Conservation (phyloP, 495 filamentous ascomycete genomes). For the Aspergillus cavernicola region DNA sequence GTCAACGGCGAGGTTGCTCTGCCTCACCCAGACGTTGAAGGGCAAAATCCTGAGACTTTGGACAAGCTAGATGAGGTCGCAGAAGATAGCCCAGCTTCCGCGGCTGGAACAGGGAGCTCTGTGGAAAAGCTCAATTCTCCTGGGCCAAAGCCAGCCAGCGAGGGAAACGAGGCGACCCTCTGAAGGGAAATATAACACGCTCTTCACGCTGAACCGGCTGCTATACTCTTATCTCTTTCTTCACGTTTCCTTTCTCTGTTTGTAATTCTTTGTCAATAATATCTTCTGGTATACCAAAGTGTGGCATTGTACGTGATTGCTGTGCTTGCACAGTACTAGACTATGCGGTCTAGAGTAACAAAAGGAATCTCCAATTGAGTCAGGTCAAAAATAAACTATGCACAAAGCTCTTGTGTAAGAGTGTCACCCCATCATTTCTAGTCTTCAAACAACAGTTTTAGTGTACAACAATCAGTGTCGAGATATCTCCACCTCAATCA, state of each 20-base stretch:
- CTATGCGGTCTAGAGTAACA: slow-evolving; percentile 19
- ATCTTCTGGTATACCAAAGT: slow-evolving; percentile 19
- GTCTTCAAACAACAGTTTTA: slow-evolving; percentile 43
- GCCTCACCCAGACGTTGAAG: slow-evolving; percentile 81
- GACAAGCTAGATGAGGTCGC: slow-evolving; percentile 34
- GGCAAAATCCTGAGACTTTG: slow-evolving; percentile 62
- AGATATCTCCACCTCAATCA: slow-evolving; percentile 19
- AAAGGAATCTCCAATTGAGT: slow-evolving; percentile 36
- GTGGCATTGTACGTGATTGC: slow-evolving; percentile 20
- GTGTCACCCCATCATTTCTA: slow-evolving; percentile 21
- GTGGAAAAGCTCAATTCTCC: slow-evolving; percentile 51
- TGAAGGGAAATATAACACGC: slow-evolving; percentile 17
- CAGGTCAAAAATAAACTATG: slow-evolving; percentile 33
- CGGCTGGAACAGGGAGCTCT: slow-evolving; percentile 62
- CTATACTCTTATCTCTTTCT: slow-evolving; percentile 2
- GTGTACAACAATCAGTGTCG: slow-evolving; percentile 69
- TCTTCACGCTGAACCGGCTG: slow-evolving; percentile 8
- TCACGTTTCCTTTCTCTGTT: slow-evolving; percentile 3
- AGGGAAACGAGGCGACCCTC: slow-evolving; percentile 65
- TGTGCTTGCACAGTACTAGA: slow-evolving; percentile 1
- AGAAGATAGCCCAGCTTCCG: slow-evolving; percentile 40
- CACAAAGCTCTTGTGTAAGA: slow-evolving; percentile 35
- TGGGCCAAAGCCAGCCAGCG: slow-evolving; percentile 69
- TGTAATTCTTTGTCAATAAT: slow-evolving; percentile 16
- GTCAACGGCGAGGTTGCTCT: slow-evolving; percentile 71